phyloP scores from a whole-genome alignment of 768 basidiomycete species.

The Panaeolus papilionaceus region DNA sequence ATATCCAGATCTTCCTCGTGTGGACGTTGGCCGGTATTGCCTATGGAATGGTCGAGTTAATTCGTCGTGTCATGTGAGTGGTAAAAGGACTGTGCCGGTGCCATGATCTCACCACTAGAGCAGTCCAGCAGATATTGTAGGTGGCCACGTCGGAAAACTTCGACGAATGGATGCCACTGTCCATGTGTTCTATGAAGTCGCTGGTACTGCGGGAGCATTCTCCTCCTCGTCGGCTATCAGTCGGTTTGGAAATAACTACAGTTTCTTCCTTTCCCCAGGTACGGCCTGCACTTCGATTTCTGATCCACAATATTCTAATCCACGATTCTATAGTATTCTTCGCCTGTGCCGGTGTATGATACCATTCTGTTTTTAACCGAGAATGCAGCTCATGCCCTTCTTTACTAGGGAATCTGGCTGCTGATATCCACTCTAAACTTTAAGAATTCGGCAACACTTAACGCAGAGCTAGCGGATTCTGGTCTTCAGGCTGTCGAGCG shows the following conservation, averaged over 20 bases:
- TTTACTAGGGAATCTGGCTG: slow-evolving; percentile 27
- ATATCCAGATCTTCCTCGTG: slow-evolving; percentile 35
- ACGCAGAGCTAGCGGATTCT: slow-evolving; percentile 29
- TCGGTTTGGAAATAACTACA: slow-evolving; percentile 40
- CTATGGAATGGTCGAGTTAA: slow-evolving; percentile 43
- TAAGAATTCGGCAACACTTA: slow-evolving; percentile 23
- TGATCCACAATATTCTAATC: neutral
- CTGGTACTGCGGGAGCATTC: slow-evolving; percentile 38
- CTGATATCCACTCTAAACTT: slow-evolving; percentile 33
- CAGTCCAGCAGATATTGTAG: slow-evolving; percentile 41
- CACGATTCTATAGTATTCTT: slow-evolving; percentile 32
- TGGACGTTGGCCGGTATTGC: slow-evolving; percentile 40
- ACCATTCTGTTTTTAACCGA: neutral
- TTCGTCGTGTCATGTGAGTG: slow-evolving; percentile 40
- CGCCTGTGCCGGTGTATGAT: slow-evolving; percentile 29
- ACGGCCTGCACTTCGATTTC: neutral
- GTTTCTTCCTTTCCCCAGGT: slow-evolving; percentile 38
- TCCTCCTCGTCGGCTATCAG: slow-evolving; percentile 37
- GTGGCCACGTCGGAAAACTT: slow-evolving; percentile 38
- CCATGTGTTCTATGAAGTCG: slow-evolving; percentile 39
- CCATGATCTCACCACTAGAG: neutral
- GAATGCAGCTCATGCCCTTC: neutral
- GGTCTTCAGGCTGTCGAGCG: slow-evolving; percentile 31
- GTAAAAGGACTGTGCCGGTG: neutral
- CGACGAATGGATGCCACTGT: slow-evolving; percentile 41